Evolutionary conservation across 2,329 filamentous ascomycete species (phyloP).

Genomic region (Boeremia lycopersici): DNA sequence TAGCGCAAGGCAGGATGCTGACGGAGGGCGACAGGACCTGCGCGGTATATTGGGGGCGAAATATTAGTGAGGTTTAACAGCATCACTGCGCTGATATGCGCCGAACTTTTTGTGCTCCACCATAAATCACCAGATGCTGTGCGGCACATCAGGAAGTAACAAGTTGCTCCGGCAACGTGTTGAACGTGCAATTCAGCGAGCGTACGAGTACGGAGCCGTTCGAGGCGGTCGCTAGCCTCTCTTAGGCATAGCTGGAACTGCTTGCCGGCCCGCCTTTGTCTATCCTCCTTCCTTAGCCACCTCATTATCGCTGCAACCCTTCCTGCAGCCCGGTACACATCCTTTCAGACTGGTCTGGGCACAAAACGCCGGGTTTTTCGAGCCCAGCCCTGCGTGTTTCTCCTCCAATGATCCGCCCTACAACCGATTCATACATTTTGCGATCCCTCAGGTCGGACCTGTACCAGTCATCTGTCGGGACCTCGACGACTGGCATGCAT

Average conservation of each 20-base stretch:
- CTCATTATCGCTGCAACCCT: constrained; percentile 14
- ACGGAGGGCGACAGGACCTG: constrained; percentile 21
- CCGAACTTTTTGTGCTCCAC: neutral
- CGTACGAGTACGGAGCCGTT: neutral
- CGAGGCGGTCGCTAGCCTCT: constrained; percentile 2
- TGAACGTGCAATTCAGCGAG: constrained; percentile 1
- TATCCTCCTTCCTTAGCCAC: constrained; percentile 17
- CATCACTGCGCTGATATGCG: neutral
- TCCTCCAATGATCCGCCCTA: constrained; percentile 30
- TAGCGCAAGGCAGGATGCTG: constrained; percentile 20
- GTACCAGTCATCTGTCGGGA: constrained; percentile 22
- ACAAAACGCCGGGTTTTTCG: constrained; percentile 11
- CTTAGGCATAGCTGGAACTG: neutral
- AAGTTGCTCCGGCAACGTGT: neutral
- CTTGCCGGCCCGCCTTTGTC: constrained; percentile 13
- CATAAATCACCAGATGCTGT: neutral
- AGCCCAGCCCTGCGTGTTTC: constrained; percentile 16
- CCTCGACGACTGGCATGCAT: constrained; percentile 20
- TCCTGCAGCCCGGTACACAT: constrained; percentile 12
- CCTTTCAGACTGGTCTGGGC: constrained; percentile 9
- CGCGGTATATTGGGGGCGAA: constrained; percentile 27
- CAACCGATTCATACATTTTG: constrained; percentile 15
- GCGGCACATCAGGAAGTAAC: constrained; percentile 3
- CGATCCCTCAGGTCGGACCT: constrained; percentile 25
- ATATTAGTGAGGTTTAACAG: neutral